Conservation (phyloP, 2,329 filamentous ascomycete genomes). For the Colletotrichum eleusines region DNA sequence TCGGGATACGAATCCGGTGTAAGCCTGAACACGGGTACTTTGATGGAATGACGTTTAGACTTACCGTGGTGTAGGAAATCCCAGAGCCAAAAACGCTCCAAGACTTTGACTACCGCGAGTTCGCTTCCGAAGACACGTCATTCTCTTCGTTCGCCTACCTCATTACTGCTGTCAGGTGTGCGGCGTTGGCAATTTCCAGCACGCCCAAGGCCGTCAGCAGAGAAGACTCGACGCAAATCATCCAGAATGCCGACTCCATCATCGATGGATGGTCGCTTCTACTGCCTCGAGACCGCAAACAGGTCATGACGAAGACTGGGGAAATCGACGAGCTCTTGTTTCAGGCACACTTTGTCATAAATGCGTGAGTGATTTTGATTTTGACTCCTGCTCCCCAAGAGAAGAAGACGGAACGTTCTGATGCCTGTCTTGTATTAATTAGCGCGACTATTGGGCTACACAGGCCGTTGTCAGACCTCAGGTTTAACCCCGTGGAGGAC, state of each 20-base stretch:
- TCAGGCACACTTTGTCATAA: slow-evolving; percentile 46
- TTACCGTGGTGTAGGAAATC: slow-evolving; percentile 50
- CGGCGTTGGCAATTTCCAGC: slow-evolving; percentile 46
- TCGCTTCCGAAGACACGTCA: slow-evolving; percentile 62
- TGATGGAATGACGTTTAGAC: not conserved
- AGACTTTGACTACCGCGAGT: slow-evolving; percentile 72
- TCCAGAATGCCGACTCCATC: slow-evolving; percentile 52
- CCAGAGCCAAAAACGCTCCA: slow-evolving; percentile 62
- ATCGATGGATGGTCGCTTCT: slow-evolving; percentile 55
- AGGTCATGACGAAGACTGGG: slow-evolving; percentile 49
- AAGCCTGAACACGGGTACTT: slow-evolving; percentile 44
- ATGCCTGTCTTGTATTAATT: not conserved
- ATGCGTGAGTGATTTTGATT: slow-evolving; percentile 43
- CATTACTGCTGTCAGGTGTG: slow-evolving; percentile 69
- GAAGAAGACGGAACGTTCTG: not conserved
- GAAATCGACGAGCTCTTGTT: slow-evolving; percentile 50
- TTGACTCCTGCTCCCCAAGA: not conserved
- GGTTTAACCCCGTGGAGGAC: slow-evolving; percentile 53
- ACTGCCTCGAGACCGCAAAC: slow-evolving; percentile 49
- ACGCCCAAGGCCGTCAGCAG: slow-evolving; percentile 41
- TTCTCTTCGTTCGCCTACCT: slow-evolving; percentile 77
- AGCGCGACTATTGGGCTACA: slow-evolving; percentile 54
- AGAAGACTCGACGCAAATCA: slow-evolving; percentile 47
- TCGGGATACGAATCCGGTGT: slow-evolving; percentile 61
- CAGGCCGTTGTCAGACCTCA: slow-evolving; percentile 54